phyloP scores from a whole-genome alignment of 2,329 filamentous ascomycete genomes.

The Penicillium sp. region DNA sequence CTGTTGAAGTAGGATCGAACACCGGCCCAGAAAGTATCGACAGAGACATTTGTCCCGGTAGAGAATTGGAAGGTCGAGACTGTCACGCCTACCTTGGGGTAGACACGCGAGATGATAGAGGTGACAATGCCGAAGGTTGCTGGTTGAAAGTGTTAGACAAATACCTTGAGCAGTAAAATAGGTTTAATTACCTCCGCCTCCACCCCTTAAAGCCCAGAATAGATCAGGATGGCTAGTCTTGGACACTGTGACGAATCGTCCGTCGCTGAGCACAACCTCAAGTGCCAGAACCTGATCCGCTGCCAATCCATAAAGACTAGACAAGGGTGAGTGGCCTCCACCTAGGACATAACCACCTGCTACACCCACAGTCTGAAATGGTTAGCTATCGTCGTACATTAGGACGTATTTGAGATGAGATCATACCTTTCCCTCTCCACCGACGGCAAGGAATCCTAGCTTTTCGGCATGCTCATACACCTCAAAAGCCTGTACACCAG shows the following conservation, averaged over 20 bases:
- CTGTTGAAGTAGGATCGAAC: conserved; percentile 30
- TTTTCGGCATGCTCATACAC: conserved; percentile 18
- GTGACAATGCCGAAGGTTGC: conserved; percentile 36
- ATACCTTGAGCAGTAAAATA: too few species aligned
- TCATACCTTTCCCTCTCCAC: conserved; percentile 14
- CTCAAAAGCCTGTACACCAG: conserved; percentile 48
- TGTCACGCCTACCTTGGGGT: conserved; percentile 29
- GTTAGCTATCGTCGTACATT: not conserved
- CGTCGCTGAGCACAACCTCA: conserved; percentile 28
- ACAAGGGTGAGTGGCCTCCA: conserved; percentile 60
- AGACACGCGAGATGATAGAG: conserved; percentile 28
- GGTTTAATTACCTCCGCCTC: not conserved
- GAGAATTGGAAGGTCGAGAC: conserved; percentile 31
- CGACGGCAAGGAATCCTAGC: conserved; percentile 42
- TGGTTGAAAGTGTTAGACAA: not conserved
- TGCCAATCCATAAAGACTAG: conserved; percentile 56
- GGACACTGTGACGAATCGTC: conserved; percentile 29
- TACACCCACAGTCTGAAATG: conserved; percentile 53
- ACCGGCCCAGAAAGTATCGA: conserved; percentile 31
- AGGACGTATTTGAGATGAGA: not conserved
- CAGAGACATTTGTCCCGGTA: conserved; percentile 22
- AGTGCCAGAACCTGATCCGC: conserved; percentile 31
- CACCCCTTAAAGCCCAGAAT: conserved; percentile 60
- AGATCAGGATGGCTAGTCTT: conserved; percentile 54
- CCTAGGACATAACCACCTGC: conserved; percentile 63